These are phyloP conservation scores for Kodamaea kaohsiungensis DNA, from an alignment of 805 yeast species.

Conservation along the genomic window DNA sequence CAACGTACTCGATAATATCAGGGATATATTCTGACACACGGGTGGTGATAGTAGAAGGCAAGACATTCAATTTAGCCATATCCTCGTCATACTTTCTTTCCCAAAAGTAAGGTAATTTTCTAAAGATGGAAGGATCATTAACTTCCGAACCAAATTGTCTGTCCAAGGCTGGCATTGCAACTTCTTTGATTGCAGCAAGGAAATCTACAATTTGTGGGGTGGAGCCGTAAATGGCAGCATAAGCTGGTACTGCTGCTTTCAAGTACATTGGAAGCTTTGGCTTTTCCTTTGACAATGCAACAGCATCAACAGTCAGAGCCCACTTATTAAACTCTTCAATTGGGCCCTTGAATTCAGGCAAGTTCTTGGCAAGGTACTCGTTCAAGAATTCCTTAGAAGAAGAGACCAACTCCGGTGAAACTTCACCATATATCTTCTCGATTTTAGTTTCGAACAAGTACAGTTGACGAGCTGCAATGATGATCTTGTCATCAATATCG, in stretches of 20 bases:
- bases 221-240: slow-evolving; percentile 39
- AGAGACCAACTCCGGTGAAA: slow-evolving; percentile 36
- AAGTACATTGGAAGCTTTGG: slow-evolving; percentile 90
- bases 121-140: slow-evolving; percentile 82
- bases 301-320: slow-evolving; percentile 50
- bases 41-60: slow-evolving; percentile 83
- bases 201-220: slow-evolving; percentile 35
- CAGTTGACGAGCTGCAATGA: slow-evolving; percentile 89
- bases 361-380: slow-evolving; percentile 53
- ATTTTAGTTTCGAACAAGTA: slow-evolving; percentile 69
- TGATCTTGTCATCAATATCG: slow-evolving; percentile 98
- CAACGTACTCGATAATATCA: slow-evolving; percentile 81
- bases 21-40: slow-evolving; percentile 96
- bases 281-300: slow-evolving; percentile 50
- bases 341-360: slow-evolving; percentile 43
- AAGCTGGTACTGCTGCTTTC: slow-evolving; percentile 59
- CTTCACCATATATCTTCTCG: slow-evolving; percentile 22
- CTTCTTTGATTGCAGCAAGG: slow-evolving; percentile 63
- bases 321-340: slow-evolving; percentile 49
- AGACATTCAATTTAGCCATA: slow-evolving; percentile 81
- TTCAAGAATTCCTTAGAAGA: slow-evolving; percentile 47
- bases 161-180: slow-evolving; percentile 74
- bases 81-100: slow-evolving; percentile 82
- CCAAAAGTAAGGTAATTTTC: slow-evolving; percentile 84
- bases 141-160: slow-evolving; percentile 69